Conservation (phyloP, 2,329 filamentous ascomycete genomes). For the Colletotrichum orbiculare region DNA sequence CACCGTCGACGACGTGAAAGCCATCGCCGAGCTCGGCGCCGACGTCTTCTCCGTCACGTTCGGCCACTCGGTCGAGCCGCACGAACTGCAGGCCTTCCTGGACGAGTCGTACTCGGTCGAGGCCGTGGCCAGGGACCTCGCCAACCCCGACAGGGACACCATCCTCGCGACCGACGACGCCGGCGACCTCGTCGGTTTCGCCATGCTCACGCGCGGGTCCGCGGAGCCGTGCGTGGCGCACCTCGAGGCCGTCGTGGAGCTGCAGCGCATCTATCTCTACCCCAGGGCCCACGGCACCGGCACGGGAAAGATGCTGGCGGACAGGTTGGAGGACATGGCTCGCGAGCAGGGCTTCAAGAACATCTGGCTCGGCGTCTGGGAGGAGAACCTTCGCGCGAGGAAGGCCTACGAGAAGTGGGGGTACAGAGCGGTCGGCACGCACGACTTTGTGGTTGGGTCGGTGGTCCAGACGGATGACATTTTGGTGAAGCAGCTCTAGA, state of each 20-base stretch:
- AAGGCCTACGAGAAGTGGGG: constrained; percentile 54
- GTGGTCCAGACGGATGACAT: constrained; percentile 56
- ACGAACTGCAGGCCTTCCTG: constrained; percentile 52
- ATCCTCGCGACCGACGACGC: constrained; percentile 39
- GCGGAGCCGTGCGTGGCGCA: constrained; percentile 51
- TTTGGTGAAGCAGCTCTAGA: constrained; percentile 47
- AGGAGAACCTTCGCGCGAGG: constrained; percentile 54
- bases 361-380: constrained; percentile 61
- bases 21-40: constrained; percentile 48
- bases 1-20: constrained; percentile 39
- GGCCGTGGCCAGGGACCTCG: constrained; percentile 43
- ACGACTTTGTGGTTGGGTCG: constrained; percentile 54
- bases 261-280: constrained; percentile 57
- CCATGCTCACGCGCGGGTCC: constrained; percentile 49
- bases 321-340: constrained; percentile 46
- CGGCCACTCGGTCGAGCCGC: constrained; percentile 52
- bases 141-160: constrained; percentile 41
- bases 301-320: constrained; percentile 48
- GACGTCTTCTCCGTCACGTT: constrained; percentile 53
- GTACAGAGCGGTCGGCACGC: constrained; percentile 51
- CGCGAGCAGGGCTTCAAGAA: constrained; percentile 49
- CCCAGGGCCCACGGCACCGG: constrained; percentile 49
- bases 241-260: constrained; percentile 47
- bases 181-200: constrained; percentile 51
- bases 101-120: constrained; percentile 49